Evolutionary conservation across 2,329 filamentous ascomycete species (phyloP), one percentile per base, ranked within the genome.

Genomic region (Sporothrix curviconia): DNA sequence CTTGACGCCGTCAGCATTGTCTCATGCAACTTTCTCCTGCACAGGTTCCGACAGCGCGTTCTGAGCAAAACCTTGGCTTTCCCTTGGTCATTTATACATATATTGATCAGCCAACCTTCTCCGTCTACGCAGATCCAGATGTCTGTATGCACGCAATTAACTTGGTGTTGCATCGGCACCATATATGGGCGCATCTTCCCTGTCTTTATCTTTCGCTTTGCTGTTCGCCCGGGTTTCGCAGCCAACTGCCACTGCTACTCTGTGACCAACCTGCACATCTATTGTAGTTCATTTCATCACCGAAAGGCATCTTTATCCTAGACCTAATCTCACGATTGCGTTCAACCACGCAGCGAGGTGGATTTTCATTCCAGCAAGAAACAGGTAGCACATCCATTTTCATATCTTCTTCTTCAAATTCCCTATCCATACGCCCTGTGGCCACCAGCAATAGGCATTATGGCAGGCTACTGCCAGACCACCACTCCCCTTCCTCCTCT

Each of bases 291-390:
- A n/a, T n/a, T n/a, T n/a, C 24, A 22, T 30, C 11, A 14, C 14
- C 34, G 6, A 17, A 12, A 24, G 32, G 12, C 24, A 28, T 36
- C 22, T 3, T 7, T 17, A 17, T 40, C n/a, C 12, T 44, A 24
- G 32, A 37, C 14, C n/a, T n/a, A 15, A 44, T 34, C 4, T 28
- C 43, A 58, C 53, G 15, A 71, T 71, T 68, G 68, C 68, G 34
- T 69, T 66, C 42, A 61, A 65, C 30, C 64, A 55, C 53, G 57
- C 60, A 5, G 62, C n/a, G 62, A 56, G 64, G 64, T 36, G 60
- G 61, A 25, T 61, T 63, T 28, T 68, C 60, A 49, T 65, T 69
- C 55, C 64, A 68, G 46, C 68, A 69, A 61, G 64, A 68, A n/a
- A 65, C 68, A 71, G 67, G 70, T 71, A 66, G 58, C 61, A 46